Evolutionary conservation across 768 basidiomycete genomes (phyloP).

Genomic region (Leccinum rimulosum): DNA sequence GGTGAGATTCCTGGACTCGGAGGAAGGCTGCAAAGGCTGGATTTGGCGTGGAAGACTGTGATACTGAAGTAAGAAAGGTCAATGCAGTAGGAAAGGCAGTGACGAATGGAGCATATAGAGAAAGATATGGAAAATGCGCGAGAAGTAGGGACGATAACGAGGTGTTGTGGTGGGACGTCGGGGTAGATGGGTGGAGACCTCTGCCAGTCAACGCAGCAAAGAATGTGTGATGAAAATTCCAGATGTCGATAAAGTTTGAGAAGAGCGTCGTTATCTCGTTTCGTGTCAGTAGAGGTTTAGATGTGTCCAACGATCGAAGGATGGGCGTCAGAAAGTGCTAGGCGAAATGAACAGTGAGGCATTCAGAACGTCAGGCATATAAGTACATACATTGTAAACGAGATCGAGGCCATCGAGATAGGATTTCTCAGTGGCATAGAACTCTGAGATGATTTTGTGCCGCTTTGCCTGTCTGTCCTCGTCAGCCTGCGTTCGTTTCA

Average conservation of each 20-base stretch:
- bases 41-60: conserved; percentile 40
- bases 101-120: conserved; percentile 82
- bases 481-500: conserved; percentile 41
- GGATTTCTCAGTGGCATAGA: conserved; percentile 76
- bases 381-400: conserved; percentile 65
- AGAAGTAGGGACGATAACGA: conserved; percentile 61
- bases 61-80: conserved; percentile 53
- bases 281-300: conserved; percentile 67
- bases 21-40: conserved; percentile 62
- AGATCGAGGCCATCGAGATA: conserved; percentile 83
- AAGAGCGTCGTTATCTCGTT: conserved; percentile 71
- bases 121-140: conserved; percentile 85
- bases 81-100: conserved; percentile 72
- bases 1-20: conserved; percentile 61
- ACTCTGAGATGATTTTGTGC: conserved; percentile 72
- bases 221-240: conserved; percentile 82
- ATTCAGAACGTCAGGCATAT: not conserved
- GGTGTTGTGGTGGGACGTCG: conserved; percentile 30
- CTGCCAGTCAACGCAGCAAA: conserved; percentile 52
- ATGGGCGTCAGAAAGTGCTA: conserved; percentile 84
- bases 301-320: conserved; percentile 67
- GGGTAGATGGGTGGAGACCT: conserved; percentile 30
- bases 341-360: conserved; percentile 1
- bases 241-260: conserved; percentile 88
- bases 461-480: conserved; percentile 55